These are phyloP conservation scores for Purshia tridentata DNA, from an alignment of 306 rosid species.

Conservation along the genomic window DNA sequence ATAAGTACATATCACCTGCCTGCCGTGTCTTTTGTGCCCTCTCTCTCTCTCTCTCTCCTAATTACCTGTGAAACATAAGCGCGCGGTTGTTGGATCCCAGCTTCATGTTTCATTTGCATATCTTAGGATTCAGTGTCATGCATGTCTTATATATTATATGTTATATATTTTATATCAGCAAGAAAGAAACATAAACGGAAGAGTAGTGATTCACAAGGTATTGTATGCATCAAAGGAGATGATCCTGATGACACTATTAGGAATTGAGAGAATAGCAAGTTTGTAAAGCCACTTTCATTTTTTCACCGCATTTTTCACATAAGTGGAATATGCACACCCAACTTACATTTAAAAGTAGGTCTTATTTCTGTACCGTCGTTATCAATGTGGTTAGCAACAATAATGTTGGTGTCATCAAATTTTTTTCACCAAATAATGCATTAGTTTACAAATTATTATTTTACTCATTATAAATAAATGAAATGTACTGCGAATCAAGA, in stretches of 20 bases:
- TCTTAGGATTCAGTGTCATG: constrained; percentile 20
- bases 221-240: too few species aligned
- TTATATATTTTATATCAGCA: neutral
- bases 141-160: constrained; percentile 9
- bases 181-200: neutral
- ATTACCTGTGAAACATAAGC: constrained; percentile 10
- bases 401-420: too few species aligned
- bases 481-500: too few species aligned
- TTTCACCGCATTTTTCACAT: neutral
- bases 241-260: neutral
- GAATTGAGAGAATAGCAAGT: constrained; percentile 2
- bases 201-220: neutral
- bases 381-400: too few species aligned
- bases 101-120: constrained; percentile 14
- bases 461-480: too few species aligned
- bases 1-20: constrained; percentile 15
- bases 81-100: constrained; percentile 42
- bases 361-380: too few species aligned
- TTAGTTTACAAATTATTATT: too few species aligned
- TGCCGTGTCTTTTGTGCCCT: neutral
- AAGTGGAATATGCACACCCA: too few species aligned
- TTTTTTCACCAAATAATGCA: too few species aligned
- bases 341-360: too few species aligned
- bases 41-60: constrained; percentile 30
- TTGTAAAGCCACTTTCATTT: too few species aligned